phyloP scores from a whole-genome alignment of 2,329 filamentous ascomycete species.

The Simplicillium sp. region DNA sequence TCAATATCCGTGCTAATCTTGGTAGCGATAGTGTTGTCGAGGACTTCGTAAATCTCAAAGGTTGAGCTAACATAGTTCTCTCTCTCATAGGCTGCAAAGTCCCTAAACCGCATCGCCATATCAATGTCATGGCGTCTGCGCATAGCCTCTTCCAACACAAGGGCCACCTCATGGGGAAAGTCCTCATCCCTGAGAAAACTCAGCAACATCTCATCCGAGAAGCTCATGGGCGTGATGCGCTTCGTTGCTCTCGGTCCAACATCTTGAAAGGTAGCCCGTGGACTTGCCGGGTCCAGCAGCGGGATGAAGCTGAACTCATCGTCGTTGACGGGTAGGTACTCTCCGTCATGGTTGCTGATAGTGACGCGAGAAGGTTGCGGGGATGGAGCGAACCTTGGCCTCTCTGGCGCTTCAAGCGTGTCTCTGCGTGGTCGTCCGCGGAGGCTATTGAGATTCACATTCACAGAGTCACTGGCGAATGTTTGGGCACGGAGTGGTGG shows the following conservation, averaged over 20 bases:
- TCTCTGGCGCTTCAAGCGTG: conserved; percentile 19
- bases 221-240: conserved; percentile 13
- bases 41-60: conserved; percentile 49
- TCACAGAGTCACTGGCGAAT: conserved; percentile 7
- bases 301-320: conserved; percentile 22
- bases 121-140: conserved; percentile 23
- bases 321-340: conserved; percentile 13
- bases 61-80: conserved; percentile 36
- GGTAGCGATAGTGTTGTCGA: conserved; percentile 29
- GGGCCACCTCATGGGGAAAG: conserved; percentile 28
- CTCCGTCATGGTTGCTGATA: conserved; percentile 9
- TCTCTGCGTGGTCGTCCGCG: conserved; percentile 15
- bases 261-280: too few relatives aligned
- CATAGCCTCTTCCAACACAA: conserved; percentile 25
- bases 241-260: conserved; percentile 1
- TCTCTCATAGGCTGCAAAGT: conserved; percentile 25
- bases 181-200: conserved; percentile 28
- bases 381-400: conserved; percentile 14
- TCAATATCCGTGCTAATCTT: conserved; percentile 19
- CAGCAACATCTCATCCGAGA: conserved; percentile 33
- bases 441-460: conserved; percentile 4
- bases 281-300: conserved; percentile 12
- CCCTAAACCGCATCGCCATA: conserved; percentile 17
- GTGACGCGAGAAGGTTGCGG: conserved; percentile 13
- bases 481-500: conserved; percentile 18